These are phyloP conservation scores for Aspergillus sp. DNA, from an alignment of 2,329 filamentous ascomycete genomes.

Conservation along the genomic window DNA sequence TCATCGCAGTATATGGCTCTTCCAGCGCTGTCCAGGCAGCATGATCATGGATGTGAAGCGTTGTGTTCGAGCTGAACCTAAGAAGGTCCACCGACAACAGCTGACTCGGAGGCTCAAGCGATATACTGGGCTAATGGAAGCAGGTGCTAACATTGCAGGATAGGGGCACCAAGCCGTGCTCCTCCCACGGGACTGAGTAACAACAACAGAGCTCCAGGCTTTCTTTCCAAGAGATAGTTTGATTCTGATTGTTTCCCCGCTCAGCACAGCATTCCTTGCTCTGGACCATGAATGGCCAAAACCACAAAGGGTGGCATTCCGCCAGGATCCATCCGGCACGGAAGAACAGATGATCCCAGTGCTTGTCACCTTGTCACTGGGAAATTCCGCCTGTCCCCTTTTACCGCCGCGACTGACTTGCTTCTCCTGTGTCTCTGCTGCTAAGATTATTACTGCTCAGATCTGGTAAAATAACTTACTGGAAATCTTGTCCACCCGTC, in stretches of 20 bases:
- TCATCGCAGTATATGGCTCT: neutral
- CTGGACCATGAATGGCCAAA: conserved; percentile 11
- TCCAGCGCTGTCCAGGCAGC: neutral
- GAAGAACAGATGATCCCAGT: conserved; percentile 9
- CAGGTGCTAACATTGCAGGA: conserved; percentile 1
- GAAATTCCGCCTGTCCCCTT: conserved; percentile 16
- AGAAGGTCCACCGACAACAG: neutral
- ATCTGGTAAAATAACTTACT: conserved; percentile 27
- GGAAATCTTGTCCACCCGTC: conserved; percentile 20
- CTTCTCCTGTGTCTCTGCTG: conserved; percentile 26
- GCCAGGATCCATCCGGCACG: conserved; percentile 18
- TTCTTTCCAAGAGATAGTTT: conserved; percentile 1
- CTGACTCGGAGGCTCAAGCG: neutral
- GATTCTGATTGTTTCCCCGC: conserved; percentile 16
- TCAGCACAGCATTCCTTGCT: conserved; percentile 12
- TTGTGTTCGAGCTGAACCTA: neutral
- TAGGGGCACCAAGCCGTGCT: neutral
- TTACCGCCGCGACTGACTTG: conserved; percentile 24
- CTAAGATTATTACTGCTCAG: conserved; percentile 23
- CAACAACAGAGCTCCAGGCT: neutral
- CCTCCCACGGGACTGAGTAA: neutral
- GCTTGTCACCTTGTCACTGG: neutral
- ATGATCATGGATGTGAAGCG: conserved; percentile 1
- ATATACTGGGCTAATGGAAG: conserved; percentile 3
- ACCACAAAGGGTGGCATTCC: conserved; percentile 15